Evolutionary conservation across 805 yeast genomes (phyloP), one percentile per base, ranked within the genome.

Genomic region (Candida yuanshanica): DNA sequence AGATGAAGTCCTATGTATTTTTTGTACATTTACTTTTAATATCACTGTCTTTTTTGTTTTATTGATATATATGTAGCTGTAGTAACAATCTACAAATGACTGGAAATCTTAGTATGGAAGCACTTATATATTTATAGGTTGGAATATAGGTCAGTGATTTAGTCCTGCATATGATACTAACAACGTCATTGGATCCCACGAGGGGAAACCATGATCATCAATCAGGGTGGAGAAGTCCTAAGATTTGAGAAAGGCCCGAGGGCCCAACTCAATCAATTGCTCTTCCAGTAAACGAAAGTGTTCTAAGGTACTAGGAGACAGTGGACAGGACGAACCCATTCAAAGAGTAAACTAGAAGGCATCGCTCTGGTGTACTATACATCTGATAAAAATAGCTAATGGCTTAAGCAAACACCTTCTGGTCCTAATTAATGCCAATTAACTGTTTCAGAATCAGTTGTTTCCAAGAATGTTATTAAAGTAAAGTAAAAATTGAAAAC

Each of bases 211-310:
- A 14, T 7, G 18, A 27, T 18, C 34, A 31, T 45, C 61, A 55
- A 47, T 45, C 58, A 56, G 61, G 61, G 61, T 56, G 61, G 61
- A 56, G 52, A 26, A 42, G 59, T 46, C 50, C 59, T 43, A 44
- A 25, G 42, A 39, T 18, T n/a, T 13, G 25, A 24, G 18, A n/a
- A 8, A 27, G n/a, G n/a, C 20, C 21, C 34, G 21, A 31, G 14
- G 21, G 21, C 18, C 18, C 21, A 10, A 23, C 22, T 22, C 35
- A 14, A 35, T 22, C 33, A 17, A 27, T 56, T 56, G 41, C 36
- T 55, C 59, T 55, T 43, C 59, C 61, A 51, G 47, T 41, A 44
- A n/a, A 43, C 56, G 48, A 55, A 55, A 55, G 59, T 56, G 53
- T 56, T 56, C 61, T 51, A 52, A 20, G 33, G 38, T 37, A 46